A percentile compares a stretch with the other conserved stretches of the same genome.
phyloP scores from a whole-genome alignment of 495 filamentous ascomycete species.

The Cercophora samala region DNA sequence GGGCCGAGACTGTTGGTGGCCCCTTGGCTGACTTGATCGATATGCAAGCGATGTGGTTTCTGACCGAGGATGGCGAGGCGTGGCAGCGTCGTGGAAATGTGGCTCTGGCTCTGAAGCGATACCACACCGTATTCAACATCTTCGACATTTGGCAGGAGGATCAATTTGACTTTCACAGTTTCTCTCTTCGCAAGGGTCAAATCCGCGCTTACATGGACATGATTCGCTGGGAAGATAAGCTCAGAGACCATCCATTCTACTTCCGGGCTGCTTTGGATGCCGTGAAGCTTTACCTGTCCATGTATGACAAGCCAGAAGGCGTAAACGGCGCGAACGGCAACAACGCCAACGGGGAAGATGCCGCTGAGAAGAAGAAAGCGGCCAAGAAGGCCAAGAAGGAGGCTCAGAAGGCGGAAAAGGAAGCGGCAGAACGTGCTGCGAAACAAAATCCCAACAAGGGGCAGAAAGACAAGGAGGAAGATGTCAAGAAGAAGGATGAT shows the following conservation, averaged over 20 bases:
- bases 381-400: slow-evolving; percentile 94
- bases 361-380: slow-evolving; percentile 83
- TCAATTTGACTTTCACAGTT: slow-evolving; percentile 98
- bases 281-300: slow-evolving; percentile 71
- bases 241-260: slow-evolving; percentile 92
- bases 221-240: slow-evolving; percentile 89
- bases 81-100: slow-evolving; percentile 79
- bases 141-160: slow-evolving; percentile 98
- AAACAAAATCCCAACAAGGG: slow-evolving; percentile 71
- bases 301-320: slow-evolving; percentile 71
- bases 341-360: slow-evolving; percentile 53
- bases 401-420: slow-evolving; percentile 76
- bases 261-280: slow-evolving; percentile 80
- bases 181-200: slow-evolving; percentile 92
- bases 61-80: slow-evolving; percentile 91
- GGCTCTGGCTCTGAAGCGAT: slow-evolving; percentile 85
- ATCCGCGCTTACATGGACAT: slow-evolving; percentile 93
- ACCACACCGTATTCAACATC: slow-evolving; percentile 79
- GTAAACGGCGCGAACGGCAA: slow-evolving; percentile 53
- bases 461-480: slow-evolving; percentile 47
- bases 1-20: slow-evolving; percentile 78
- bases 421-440: slow-evolving; percentile 66
- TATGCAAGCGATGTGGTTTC: slow-evolving; percentile 98
- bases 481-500: slow-evolving; percentile 75
- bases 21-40: slow-evolving; percentile 88